A percentile compares a stretch with the other conserved stretches of the same genome.
Evolutionary conservation across 1,284 basidiomycete genomes (phyloP).

Genomic region (Sparassis latifolia): DNA sequence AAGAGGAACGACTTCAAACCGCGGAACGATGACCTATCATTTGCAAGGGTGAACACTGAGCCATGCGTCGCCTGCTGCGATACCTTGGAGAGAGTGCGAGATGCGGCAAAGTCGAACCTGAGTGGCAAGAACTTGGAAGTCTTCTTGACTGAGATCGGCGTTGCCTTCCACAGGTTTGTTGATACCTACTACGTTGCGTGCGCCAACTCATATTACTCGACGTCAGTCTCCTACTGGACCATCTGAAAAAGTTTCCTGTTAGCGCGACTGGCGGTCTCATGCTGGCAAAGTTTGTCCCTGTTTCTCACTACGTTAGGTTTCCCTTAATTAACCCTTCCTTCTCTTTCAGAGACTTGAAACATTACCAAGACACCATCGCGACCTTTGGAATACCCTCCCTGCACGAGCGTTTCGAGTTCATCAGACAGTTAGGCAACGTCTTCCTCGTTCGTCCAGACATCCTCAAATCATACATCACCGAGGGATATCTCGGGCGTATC

Average conservation of each 20-base stretch:
- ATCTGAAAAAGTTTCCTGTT: constrained; percentile 94
- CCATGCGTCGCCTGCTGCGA: constrained; percentile 90
- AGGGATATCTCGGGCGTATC: constrained; percentile 87
- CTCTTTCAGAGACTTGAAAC: constrained; percentile 78
- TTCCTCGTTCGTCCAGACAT: constrained; percentile 94
- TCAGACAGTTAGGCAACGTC: constrained; percentile 94
- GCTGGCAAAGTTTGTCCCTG: constrained; percentile 81
- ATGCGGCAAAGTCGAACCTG: constrained; percentile 66
- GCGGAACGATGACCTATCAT: constrained; percentile 90
- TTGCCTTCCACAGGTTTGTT: constrained; percentile 84
- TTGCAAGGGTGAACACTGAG: constrained; percentile 92
- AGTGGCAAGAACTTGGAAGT: constrained; percentile 90
- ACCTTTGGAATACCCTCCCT: constrained; percentile 80
- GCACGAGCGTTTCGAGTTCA: constrained; percentile 96
- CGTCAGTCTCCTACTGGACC: constrained; percentile 82
- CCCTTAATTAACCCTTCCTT: not conserved
- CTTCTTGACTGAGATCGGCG: constrained; percentile 91
- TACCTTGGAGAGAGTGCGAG: constrained; percentile 74
- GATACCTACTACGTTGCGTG: not conserved
- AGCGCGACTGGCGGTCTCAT: constrained; percentile 96
- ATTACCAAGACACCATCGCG: constrained; percentile 89
- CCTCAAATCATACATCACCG: constrained; percentile 88
- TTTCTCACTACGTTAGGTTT: not conserved
- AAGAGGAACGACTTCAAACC: constrained; percentile 98
- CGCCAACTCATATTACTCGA: not conserved